Evolutionary conservation across 345 rosid genomes (phyloP), one percentile per base, ranked within the genome.

Genomic region (Barbarea vulgaris): DNA sequence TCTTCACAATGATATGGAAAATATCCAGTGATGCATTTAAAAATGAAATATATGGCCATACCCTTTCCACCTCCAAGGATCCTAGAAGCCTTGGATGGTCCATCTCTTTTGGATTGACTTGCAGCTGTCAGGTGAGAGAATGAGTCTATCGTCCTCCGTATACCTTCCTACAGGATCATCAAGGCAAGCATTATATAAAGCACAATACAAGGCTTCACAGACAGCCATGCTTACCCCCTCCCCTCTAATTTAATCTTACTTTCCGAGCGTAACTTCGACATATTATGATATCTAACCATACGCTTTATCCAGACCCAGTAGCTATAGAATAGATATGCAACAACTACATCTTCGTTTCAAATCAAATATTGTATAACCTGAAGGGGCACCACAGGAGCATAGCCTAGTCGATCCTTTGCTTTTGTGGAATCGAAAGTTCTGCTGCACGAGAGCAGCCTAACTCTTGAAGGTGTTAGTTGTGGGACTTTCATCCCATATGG

Each of bases 401-500:
- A 94, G 79, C 96, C 96, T 63, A 94, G 90, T 54, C 68, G 87
- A 69, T 91, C 95, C 70, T 86, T 91, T 37, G 97, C 97, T 82
- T 91, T 94, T 2, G 87, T 85, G 66, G 88, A 84, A 79, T 82
- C 76, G 67, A 94, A 94, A 55, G 92, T 77, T 83, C 96, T 85
- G 79, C 80, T 86, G 81, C 95, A 83, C 9, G 97, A 85, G 66
- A 91, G 91, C 41, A 94, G 93, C 63, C 95, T 86, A 82, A 94
- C 73, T 84, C 95, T 93, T 6, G 97, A 94, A 70, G 96, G 96
- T 70, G 87, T 94, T 76, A 94, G 80, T 78, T 91, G 96, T 6
- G 96, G 97, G 79, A 88, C 85, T 79, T 83, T 87, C 98, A 94
- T 91, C 54, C 97, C 97, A 68, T 85, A 84, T 57, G 91, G 92